These are phyloP conservation scores for Solanum hybrid DNA, from an alignment of 305 asterid species.

Conservation along the genomic window DNA sequence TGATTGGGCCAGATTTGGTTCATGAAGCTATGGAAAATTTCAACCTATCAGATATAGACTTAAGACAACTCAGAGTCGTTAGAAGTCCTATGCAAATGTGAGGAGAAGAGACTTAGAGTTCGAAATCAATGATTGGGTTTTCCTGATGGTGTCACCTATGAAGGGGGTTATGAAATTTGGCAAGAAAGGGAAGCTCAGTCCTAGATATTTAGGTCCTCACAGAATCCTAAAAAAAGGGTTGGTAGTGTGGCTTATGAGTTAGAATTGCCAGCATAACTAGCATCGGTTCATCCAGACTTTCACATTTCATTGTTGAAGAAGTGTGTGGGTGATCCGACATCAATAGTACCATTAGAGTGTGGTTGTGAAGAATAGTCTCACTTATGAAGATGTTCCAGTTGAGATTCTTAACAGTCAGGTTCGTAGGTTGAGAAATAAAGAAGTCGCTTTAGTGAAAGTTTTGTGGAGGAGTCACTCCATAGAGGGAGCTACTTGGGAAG, in stretches of 20 bases:
- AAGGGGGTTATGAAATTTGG: not conserved
- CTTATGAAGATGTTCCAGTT: not conserved
- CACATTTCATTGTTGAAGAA: not conserved
- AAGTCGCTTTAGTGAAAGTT: not conserved
- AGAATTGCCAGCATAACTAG: not conserved
- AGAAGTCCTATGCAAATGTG: not conserved
- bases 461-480: not conserved
- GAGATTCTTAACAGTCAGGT: not conserved
- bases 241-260: not conserved
- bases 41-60: not conserved
- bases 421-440: not conserved
- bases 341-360: not conserved
- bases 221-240: not conserved
- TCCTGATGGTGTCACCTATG: not conserved
- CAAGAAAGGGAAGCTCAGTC: not conserved
- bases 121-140: not conserved
- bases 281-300: not conserved
- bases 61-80: rapidly evolving
- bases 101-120: not conserved
- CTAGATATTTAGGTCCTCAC: not conserved
- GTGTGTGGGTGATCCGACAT: not conserved
- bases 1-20: not conserved
- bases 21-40: not conserved
- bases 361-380: not conserved
- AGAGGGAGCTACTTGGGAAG: not conserved